Conservation (phyloP, 2,329 filamentous ascomycete genomes). For the Cucurbitaria berberidis region DNA sequence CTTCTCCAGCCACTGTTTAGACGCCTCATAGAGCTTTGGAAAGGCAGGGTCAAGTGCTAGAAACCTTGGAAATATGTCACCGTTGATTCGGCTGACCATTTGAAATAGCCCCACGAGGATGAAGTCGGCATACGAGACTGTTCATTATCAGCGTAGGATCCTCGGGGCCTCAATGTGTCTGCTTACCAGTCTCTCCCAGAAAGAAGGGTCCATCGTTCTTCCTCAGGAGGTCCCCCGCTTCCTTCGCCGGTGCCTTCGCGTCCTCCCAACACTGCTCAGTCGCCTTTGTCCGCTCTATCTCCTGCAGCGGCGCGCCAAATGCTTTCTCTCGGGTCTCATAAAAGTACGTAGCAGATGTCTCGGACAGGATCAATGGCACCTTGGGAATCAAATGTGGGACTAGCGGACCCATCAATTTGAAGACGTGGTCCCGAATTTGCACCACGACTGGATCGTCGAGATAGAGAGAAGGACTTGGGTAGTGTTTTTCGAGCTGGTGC, state of each 20-base stretch:
- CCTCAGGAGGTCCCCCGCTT: slow-evolving; percentile 56
- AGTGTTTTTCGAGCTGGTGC: slow-evolving; percentile 60
- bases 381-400: slow-evolving; percentile 45
- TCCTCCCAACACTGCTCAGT: slow-evolving; percentile 59
- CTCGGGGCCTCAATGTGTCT: slow-evolving; percentile 27
- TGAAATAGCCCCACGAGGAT: slow-evolving; percentile 61
- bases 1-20: slow-evolving; percentile 48
- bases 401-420: slow-evolving; percentile 25
- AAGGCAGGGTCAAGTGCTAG: slow-evolving; percentile 50
- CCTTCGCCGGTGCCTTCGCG: slow-evolving; percentile 48
- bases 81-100: slow-evolving; percentile 43
- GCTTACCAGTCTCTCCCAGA: slow-evolving; percentile 57
- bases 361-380: slow-evolving; percentile 62
- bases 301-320: slow-evolving; percentile 61
- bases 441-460: slow-evolving; percentile 61
- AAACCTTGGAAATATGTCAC: slow-evolving; percentile 49
- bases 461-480: slow-evolving; percentile 65
- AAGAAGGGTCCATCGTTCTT: slow-evolving; percentile 68
- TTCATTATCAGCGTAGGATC: slow-evolving; percentile 1
- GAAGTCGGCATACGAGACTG: slow-evolving; percentile 55
- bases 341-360: slow-evolving; percentile 63
- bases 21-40: slow-evolving; percentile 48
- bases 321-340: slow-evolving; percentile 56
- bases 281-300: slow-evolving; percentile 57
- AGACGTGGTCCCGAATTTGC: slow-evolving; percentile 54